Conservation (phyloP, 2,329 filamentous ascomycete species). For the Colletotrichum musicola region DNA sequence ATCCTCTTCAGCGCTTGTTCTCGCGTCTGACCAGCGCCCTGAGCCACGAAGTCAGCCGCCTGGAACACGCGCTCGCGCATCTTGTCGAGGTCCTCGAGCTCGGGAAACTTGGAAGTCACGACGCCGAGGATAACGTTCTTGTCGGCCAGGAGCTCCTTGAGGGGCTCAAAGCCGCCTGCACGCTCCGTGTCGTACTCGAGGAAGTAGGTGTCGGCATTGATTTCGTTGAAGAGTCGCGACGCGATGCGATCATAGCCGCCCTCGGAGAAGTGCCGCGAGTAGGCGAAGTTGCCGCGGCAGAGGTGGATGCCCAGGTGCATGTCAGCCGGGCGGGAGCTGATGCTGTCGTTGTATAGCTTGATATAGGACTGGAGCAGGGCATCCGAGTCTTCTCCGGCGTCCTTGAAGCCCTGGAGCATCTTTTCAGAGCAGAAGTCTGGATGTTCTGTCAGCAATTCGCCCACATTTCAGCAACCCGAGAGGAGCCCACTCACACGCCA, state of each 20-base stretch:
- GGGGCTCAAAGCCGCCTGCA: conserved; percentile 72
- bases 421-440: conserved; percentile 75
- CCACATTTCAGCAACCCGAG: too few relatives aligned
- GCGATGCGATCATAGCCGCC: conserved; percentile 74
- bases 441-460: not conserved
- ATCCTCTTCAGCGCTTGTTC: conserved; percentile 74
- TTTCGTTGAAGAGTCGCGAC: conserved; percentile 68
- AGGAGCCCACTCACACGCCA: conserved; percentile 52
- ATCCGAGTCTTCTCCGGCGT: conserved; percentile 48
- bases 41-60: conserved; percentile 75
- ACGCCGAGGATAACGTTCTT: conserved; percentile 74
- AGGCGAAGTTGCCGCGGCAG: conserved; percentile 72
- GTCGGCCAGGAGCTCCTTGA: conserved; percentile 67
- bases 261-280: conserved; percentile 73
- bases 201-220: conserved; percentile 73
- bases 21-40: conserved; percentile 71
- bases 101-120: conserved; percentile 71
- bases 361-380: conserved; percentile 78
- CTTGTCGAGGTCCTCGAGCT: conserved; percentile 67
- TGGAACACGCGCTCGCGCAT: conserved; percentile 67
- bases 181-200: conserved; percentile 71
- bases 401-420: conserved; percentile 39
- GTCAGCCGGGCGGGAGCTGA: conserved; percentile 70
- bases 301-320: conserved; percentile 80
- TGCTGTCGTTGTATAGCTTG: conserved; percentile 79